Base-by-base conservation (phyloP, 1,284 basidiomycete genomes). In the Cutaneotrichosporon spelunceum region DNA sequence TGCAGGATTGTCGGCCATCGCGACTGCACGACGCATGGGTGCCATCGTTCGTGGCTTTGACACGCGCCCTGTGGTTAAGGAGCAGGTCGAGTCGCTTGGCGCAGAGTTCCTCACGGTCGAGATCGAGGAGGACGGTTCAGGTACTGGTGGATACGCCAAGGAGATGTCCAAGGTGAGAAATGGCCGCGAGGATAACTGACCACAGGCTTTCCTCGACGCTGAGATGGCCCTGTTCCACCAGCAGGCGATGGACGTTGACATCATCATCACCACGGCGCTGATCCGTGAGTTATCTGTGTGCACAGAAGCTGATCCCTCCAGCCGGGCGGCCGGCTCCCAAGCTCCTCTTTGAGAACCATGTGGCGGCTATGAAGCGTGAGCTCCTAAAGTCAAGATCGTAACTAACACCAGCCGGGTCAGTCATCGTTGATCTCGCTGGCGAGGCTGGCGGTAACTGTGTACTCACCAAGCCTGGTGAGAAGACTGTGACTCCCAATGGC, bases 141-240 rank as follows among this genome's bases (percentile, higher is more conserved):
- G 87, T 14, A 84, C 81, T 21, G 90, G 90, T 33, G 90, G 90
- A 29, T 92, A 92, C 71, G 90, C 89, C n/a, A 92, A 91, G 78
- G 85, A 87, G 67, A 91, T 92, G 90, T 89, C 88, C 48, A 90
- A 91, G 80, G 89, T 90, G 74, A 60, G 69, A 56, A 11, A 4
- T 21, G 33, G 53, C 16, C 27, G 10, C 9, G 0, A 3, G 33
- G 14, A 26, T 7, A 27, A 26, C 61, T 65, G 53, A 62, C 53
- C 6, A 4, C 56, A 74, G 72, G 72, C 70, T 14, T 92, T 91
- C 74, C 86, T 91, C 64, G 89, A 87, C 57, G 90, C 90, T 13
- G 90, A 92, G 76, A 91, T 92, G 90, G 86, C 87, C 0, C 82
- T 92, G 45, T 92, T 92, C 80, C 83, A 88, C 84, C 85, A 88